phyloP scores from a whole-genome alignment of 2,329 filamentous ascomycete species.

The Verticillium tricorpus region DNA sequence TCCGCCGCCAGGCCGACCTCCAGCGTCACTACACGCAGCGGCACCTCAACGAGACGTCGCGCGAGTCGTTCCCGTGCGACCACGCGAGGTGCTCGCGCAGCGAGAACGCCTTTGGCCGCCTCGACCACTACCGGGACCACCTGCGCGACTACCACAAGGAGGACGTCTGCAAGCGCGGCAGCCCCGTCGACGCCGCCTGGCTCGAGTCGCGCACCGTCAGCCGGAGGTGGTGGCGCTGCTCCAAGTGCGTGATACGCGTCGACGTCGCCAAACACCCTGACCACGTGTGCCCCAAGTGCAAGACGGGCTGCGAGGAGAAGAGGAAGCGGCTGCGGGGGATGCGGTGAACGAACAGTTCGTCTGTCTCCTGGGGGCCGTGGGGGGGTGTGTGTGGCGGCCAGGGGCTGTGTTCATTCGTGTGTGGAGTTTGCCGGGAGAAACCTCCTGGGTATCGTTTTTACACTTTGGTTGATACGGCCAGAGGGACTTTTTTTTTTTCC shows the following conservation, averaged over 20 bases:
- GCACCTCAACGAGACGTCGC: constrained; percentile 37
- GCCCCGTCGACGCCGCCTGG: constrained; percentile 29
- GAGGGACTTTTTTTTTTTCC: too few relatives aligned
- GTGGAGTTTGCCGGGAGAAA: neutral
- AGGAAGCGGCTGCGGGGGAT: constrained; percentile 21
- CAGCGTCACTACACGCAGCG: constrained; percentile 47
- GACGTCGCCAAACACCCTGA: constrained; percentile 25
- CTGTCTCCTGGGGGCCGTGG: too few relatives aligned
- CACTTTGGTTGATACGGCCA: neutral
- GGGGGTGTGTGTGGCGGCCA: too few relatives aligned
- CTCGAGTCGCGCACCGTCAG: constrained; percentile 32
- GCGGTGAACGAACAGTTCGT: neutral
- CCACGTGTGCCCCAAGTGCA: constrained; percentile 40
- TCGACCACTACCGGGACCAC: constrained; percentile 55
- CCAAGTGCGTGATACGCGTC: constrained; percentile 45
- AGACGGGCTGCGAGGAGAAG: constrained; percentile 38
- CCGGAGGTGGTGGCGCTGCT: constrained; percentile 49
- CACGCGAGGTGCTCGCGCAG: constrained; percentile 43
- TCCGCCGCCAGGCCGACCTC: constrained; percentile 50
- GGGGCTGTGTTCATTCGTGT: neutral
- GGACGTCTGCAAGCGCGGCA: constrained; percentile 44
- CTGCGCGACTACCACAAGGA: constrained; percentile 52
- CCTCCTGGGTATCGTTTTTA: neutral
- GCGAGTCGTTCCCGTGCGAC: constrained; percentile 45
- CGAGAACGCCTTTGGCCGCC: constrained; percentile 43